Evolutionary conservation across 2,329 filamentous ascomycete species (phyloP).

Genomic region (Volutella citrinella): DNA sequence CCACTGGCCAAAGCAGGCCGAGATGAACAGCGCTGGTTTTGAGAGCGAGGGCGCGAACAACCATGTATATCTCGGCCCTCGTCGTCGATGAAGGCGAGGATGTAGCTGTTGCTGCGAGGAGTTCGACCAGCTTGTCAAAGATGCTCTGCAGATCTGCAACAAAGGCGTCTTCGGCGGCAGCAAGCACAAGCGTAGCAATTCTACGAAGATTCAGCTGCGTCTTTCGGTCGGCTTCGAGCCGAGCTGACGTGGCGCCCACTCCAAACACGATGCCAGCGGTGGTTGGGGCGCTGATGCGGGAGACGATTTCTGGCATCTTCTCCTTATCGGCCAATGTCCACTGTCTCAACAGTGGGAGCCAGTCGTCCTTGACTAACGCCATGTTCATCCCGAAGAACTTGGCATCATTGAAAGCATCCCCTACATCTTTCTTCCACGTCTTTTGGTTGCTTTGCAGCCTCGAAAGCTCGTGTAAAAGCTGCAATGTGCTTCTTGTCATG

Average conservation of each 20-base stretch:
- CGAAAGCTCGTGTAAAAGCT: conserved; percentile 72
- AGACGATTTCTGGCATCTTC: conserved; percentile 75
- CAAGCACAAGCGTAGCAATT: conserved; percentile 75
- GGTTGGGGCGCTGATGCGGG: conserved; percentile 76
- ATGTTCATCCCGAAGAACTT: conserved; percentile 76
- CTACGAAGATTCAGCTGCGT: conserved; percentile 87
- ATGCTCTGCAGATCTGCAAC: conserved; percentile 71
- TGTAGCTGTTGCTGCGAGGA: conserved; percentile 77
- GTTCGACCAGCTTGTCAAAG: conserved; percentile 80
- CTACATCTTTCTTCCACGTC: conserved; percentile 87
- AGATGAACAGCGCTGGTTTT: conserved; percentile 78
- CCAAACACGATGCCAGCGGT: conserved; percentile 97
- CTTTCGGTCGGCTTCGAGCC: conserved; percentile 91
- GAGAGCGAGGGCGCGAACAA: conserved; percentile 77
- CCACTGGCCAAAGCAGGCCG: conserved; percentile 81
- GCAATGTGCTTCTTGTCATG: conserved; percentile 67
- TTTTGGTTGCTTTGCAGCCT: conserved; percentile 79
- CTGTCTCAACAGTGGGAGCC: conserved; percentile 80
- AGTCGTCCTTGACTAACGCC: conserved; percentile 65
- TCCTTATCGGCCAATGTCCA: conserved; percentile 88
- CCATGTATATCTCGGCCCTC: conserved; percentile 84
- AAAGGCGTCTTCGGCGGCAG: conserved; percentile 74
- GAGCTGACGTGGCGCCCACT: conserved; percentile 90
- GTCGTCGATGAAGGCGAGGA: conserved; percentile 91
- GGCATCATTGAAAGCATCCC: conserved; percentile 86